phyloP scores from a whole-genome alignment of 495 filamentous ascomycete species.

The Stereocaulon alpinum region DNA sequence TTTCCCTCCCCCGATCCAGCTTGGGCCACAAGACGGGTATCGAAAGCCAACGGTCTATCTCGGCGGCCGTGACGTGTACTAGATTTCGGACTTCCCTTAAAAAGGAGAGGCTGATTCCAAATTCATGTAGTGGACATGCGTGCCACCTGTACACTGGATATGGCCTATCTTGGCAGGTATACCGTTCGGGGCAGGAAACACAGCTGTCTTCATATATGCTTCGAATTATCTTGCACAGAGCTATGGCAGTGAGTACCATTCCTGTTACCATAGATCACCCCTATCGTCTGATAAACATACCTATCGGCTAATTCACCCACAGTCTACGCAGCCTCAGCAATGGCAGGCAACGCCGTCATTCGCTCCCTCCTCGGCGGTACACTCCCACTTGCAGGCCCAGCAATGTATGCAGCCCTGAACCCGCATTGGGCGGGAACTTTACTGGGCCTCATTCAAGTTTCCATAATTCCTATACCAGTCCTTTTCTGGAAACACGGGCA shows the following conservation, averaged over 20 bases:
- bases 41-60: too few species aligned
- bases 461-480: constrained; percentile 67
- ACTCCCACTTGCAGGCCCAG: constrained; percentile 61
- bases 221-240: constrained; percentile 65
- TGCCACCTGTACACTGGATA: constrained; percentile 64
- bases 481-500: constrained; percentile 68
- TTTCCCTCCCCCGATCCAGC: too few species aligned
- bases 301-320: not conserved
- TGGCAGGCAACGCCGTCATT: constrained; percentile 67
- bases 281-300: not conserved
- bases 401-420: constrained; percentile 59
- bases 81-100: too few species aligned
- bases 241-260: constrained; percentile 44
- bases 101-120: too few species aligned
- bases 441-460: constrained; percentile 57
- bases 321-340: constrained; percentile 62
- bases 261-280: not conserved
- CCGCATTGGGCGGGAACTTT: constrained; percentile 73
- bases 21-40: too few species aligned
- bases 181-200: constrained; percentile 70
- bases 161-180: constrained; percentile 65
- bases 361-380: constrained; percentile 58
- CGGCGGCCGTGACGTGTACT: too few species aligned
- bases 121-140: constrained; percentile 52
- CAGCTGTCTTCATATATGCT: constrained; percentile 68